Conservation (phyloP, 2,329 filamentous ascomycete species). For the Aureobasidium lini region DNA sequence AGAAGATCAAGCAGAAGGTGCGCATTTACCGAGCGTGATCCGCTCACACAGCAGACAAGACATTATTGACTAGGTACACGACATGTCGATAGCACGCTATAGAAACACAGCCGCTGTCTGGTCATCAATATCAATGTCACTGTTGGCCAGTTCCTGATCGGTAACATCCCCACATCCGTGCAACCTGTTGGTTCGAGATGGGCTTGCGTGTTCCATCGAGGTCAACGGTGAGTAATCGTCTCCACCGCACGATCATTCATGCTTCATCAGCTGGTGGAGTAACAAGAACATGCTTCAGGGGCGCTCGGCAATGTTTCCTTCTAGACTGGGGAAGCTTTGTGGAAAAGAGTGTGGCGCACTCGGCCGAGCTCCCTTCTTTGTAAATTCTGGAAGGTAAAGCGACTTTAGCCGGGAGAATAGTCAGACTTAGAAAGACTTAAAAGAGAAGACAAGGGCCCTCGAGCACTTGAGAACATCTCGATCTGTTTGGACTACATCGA, state of each 20-base stretch:
- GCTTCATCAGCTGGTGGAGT: background rate
- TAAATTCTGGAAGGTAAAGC: background rate
- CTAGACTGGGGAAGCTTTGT: background rate
- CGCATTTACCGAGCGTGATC: conserved; percentile 11
- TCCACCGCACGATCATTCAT: background rate
- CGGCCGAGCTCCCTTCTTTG: background rate
- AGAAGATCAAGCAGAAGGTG: conserved; percentile 38
- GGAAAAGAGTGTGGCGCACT: background rate
- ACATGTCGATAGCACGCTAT: background rate
- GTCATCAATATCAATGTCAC: background rate
- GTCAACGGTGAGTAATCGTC: background rate
- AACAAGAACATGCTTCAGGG: background rate
- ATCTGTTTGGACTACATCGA: background rate
- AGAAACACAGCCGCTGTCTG: too few relatives aligned
- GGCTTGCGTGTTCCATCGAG: too few relatives aligned
- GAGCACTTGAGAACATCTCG: background rate
- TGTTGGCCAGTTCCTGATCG: background rate
- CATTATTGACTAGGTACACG: background rate
- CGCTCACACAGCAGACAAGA: background rate
- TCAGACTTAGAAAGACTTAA: background rate
- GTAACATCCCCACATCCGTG: background rate
- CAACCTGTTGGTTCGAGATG: background rate
- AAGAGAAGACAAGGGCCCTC: background rate
- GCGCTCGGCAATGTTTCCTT: background rate
- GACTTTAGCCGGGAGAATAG: background rate